Evolutionary conservation across 2,329 filamentous ascomycete species (phyloP).

Genomic region (Aspergillus floridensis): DNA sequence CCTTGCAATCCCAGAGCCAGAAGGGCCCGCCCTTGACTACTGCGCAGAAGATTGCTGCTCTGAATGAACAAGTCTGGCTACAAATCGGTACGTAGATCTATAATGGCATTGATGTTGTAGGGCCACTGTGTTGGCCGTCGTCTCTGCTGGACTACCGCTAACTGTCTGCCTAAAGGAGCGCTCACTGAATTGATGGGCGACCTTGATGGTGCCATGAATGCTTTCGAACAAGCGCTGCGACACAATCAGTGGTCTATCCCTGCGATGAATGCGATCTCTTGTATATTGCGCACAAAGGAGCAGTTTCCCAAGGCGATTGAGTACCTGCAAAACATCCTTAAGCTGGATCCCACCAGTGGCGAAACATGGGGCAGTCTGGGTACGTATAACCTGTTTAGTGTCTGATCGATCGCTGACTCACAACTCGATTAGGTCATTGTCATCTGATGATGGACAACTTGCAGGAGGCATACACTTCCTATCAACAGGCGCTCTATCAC

Average conservation of each 20-base stretch:
- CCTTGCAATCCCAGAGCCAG: slow-evolving; percentile 51
- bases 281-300: slow-evolving; percentile 86
- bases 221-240: slow-evolving; percentile 84
- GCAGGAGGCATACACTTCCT: slow-evolving; percentile 93
- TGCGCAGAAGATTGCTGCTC: slow-evolving; percentile 69
- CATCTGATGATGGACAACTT: slow-evolving; percentile 98
- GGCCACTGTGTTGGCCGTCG: neutral
- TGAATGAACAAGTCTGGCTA: slow-evolving; percentile 89
- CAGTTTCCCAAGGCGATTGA: slow-evolving; percentile 93
- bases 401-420: neutral
- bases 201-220: slow-evolving; percentile 80
- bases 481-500: slow-evolving; percentile 92
- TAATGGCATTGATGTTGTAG: neutral
- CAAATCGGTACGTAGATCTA: slow-evolving; percentile 70
- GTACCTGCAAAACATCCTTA: slow-evolving; percentile 85
- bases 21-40: slow-evolving; percentile 60
- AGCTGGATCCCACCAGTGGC: slow-evolving; percentile 83
- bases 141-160: slow-evolving; percentile 5
- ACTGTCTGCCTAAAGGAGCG: slow-evolving; percentile 57
- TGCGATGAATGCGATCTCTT: slow-evolving; percentile 91
- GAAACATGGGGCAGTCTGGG: slow-evolving; percentile 96
- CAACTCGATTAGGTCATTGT: slow-evolving; percentile 70
- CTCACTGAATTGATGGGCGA: slow-evolving; percentile 85
- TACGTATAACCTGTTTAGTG: slow-evolving; percentile 45
- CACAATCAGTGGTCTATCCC: slow-evolving; percentile 85